These are phyloP conservation scores for Nothophytophthora sp. DNA, from an alignment of 352 stramenopile genomes.

Conservation along the genomic window DNA sequence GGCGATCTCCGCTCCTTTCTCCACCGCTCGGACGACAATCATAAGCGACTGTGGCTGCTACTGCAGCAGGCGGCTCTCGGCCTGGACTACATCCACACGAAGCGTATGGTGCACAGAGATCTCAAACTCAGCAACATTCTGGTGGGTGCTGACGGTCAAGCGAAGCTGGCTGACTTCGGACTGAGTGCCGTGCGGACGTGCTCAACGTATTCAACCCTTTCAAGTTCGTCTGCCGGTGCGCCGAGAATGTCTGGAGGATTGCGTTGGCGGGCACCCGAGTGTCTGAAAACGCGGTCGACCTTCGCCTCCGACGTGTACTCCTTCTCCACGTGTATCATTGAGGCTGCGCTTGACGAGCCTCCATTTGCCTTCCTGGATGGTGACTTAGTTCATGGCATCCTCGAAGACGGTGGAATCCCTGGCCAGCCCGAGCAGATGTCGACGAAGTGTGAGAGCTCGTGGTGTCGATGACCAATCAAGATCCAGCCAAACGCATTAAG, in stretches of 20 bases:
- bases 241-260: background rate
- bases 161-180: slow-evolving; percentile 3
- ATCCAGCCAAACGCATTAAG: slow-evolving; percentile 6
- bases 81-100: slow-evolving; percentile 28
- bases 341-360: slow-evolving; percentile 18
- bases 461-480: slow-evolving; percentile 13
- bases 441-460: slow-evolving; percentile 17
- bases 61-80: slow-evolving; percentile 33
- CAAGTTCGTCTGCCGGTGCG: too few species aligned
- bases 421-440: slow-evolving; percentile 7
- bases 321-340: slow-evolving; percentile 32
- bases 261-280: slow-evolving; percentile 32
- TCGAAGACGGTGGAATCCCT: slow-evolving; percentile 16
- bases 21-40: background rate
- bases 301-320: slow-evolving; percentile 31
- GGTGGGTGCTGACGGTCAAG: background rate
- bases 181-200: background rate
- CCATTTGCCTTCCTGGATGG: slow-evolving; percentile 17
- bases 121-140: slow-evolving; percentile 12
- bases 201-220: too few species aligned
- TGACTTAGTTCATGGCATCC: slow-evolving; percentile 4
- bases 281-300: slow-evolving; percentile 12
- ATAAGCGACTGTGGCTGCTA: slow-evolving; percentile 1
- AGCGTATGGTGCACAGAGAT: slow-evolving; percentile 3
- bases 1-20: slow-evolving; percentile 12